Base-by-base conservation (phyloP, 306 rosid species). In the Phaseolus lunatus region DNA sequence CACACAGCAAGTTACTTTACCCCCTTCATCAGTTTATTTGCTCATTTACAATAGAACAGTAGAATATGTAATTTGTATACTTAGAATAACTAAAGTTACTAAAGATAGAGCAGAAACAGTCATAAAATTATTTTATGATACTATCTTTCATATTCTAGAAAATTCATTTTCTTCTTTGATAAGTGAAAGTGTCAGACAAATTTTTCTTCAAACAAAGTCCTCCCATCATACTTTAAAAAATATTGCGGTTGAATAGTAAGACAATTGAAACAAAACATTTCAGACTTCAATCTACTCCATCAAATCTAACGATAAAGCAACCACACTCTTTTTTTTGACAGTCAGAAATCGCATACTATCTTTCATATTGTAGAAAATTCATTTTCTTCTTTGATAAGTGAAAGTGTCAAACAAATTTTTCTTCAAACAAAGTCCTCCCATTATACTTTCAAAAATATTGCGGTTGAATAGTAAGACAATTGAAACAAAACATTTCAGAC, bases 21-120 rank as follows among this genome's bases (percentile, higher is more conserved):
- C 50, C 31, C 68, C 45, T 72, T 48, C 26, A 54, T 39, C 31
- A 45, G 70, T 44, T 56, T 47, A 57, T 57, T 70, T 50, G 45
- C 16, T 57, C 29, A 78, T 39, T 27, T 48, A 39, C 45, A 64
- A 31, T 7, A 37, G 66, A 78, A 77, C 75, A 77, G 56, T 27
- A 35, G 50, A 64, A 24, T 16, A 31, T 64, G 39, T 19, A 26
- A 22, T 54, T 43, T 67, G 49, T 52, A 19, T 44, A 64, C 44
- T 66, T 23, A 70, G 8, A 33, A 59, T 70, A 10, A 49, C n/a
- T 49, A 7, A 15, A n/a, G 7, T 15, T 58, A 53, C 33, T 53
- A 62, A 70, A 33, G 61, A 35, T 58, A 75, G 18, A 35, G 65
- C 54, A 22, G 44, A 41, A 50, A 61, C 47, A 56, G n/a, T 27